Base-by-base conservation (phyloP, 441 rosid genomes). In the Pelargonium fulgidum region DNA sequence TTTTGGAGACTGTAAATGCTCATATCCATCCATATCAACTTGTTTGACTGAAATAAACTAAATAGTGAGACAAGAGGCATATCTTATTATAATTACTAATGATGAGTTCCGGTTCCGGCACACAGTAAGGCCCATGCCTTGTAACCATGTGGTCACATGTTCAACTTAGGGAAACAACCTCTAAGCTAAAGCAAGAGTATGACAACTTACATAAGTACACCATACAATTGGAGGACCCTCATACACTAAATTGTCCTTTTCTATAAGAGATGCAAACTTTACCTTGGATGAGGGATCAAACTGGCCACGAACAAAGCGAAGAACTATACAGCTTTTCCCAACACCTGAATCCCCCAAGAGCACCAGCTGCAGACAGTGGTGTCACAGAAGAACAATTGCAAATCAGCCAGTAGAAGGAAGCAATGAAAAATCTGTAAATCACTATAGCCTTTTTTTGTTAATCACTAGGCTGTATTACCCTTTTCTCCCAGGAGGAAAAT, bases 251-350 rank as follows among this genome's bases (percentile, higher is more conserved):
- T 6, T 4, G 14, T 16, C 17, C 14, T 50, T n/a, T 50, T 13
- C 10, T 13, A n/a, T 50, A 13, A 50, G 2, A 50, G 58, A 50
- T 13, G 19, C 16, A 13, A 2, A n/a, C 66, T 68, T 68, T 75
- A 85, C 99, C 91, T 91, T 91, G 71, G 99, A 93, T 39, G 99
- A 87, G 7, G 99, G 96, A 66, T 93, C 99, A 82, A 93, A 93
- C 80, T 91, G 97, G 67, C 96, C 99, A 75, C 99, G 95, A 70
- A 93, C 97, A 82, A 93, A 93, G 17, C 92, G 95, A 66, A 93
- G 97, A 69, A 93, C 99, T 63, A 93, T 93, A 75, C 99, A 93
- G 68, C 99, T 93, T 80, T 93, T 93, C 70, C 99, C 99, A 33
- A 93, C 99, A 74, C 97, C 99, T 54, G 99, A 93, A 75, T 93